Percentiles rank a stretch among this genome's conserved stretches.
phyloP scores from a whole-genome alignment of 768 basidiomycete species.

The Flagelloscypha sp. region DNA sequence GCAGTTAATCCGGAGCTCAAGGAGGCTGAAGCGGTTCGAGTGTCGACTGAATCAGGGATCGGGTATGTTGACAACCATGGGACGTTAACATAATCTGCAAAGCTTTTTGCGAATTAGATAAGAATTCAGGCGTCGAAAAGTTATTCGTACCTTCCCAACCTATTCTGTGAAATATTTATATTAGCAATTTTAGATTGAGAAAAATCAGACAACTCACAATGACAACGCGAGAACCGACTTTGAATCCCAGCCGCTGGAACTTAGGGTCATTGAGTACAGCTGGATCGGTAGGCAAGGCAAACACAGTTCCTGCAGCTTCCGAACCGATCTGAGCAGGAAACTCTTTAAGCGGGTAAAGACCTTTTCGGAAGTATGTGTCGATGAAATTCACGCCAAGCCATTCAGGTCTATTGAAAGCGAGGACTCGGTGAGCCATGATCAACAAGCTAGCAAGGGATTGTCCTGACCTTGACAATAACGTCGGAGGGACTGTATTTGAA shows the following conservation, averaged over 20 bases:
- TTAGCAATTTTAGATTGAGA: too few species aligned
- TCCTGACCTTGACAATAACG: constrained; percentile 41
- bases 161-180: too few species aligned
- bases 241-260: constrained; percentile 56
- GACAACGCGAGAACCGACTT: constrained; percentile 67
- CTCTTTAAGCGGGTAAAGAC: constrained; percentile 49
- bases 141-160: too few species aligned
- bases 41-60: constrained; percentile 56
- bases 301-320: constrained; percentile 72
- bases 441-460: background rate
- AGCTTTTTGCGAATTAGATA: too few species aligned
- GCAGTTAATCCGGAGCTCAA: constrained; percentile 76
- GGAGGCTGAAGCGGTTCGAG: constrained; percentile 56
- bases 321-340: constrained; percentile 68
- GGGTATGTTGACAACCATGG: constrained; percentile 55
- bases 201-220: too few species aligned
- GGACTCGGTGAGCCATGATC: background rate
- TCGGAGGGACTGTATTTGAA: constrained; percentile 43
- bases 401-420: constrained; percentile 45
- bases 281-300: constrained; percentile 65
- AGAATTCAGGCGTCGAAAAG: too few species aligned
- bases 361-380: constrained; percentile 70
- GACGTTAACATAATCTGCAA: constrained; percentile 60
- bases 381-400: constrained; percentile 84
- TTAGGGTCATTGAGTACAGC: constrained; percentile 50